A percentile compares a stretch with the other conserved stretches of the same genome.
These are phyloP conservation scores for Hypoxylon lienhwacheense DNA, from an alignment of 495 filamentous ascomycete species.

Conservation along the genomic window DNA sequence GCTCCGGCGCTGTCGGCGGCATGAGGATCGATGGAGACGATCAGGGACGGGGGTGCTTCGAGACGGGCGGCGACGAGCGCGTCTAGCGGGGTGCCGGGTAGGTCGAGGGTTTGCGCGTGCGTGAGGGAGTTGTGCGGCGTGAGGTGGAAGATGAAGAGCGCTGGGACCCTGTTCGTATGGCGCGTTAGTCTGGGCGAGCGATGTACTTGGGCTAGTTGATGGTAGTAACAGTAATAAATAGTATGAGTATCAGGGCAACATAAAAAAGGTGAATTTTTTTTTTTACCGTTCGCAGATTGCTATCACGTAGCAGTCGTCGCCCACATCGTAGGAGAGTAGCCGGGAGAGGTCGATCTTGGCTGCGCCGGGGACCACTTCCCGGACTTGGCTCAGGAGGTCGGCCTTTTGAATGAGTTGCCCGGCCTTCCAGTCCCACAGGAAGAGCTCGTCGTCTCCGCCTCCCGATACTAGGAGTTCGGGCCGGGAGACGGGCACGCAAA, in stretches of 20 bases:
- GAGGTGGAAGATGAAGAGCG: constrained; percentile 61
- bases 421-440: constrained; percentile 79
- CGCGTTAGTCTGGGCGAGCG: constrained; percentile 29
- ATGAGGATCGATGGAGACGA: constrained; percentile 60
- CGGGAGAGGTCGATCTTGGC: constrained; percentile 56
- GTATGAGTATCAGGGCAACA: too few species aligned
- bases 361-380: constrained; percentile 32
- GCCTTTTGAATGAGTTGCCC: constrained; percentile 57
- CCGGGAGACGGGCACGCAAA: constrained; percentile 63
- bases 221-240: background rate
- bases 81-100: constrained; percentile 66
- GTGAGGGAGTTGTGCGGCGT: constrained; percentile 46
- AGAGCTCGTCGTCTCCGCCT: constrained; percentile 76
- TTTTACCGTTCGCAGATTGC: constrained; percentile 72
- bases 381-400: constrained; percentile 50
- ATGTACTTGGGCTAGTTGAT: too few species aligned
- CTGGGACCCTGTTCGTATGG: constrained; percentile 54
- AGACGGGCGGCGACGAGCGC: constrained; percentile 40
- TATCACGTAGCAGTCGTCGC: constrained; percentile 47
- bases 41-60: constrained; percentile 37
- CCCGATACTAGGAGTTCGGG: constrained; percentile 74
- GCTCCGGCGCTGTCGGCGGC: background rate
- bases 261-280: constrained; percentile 26
- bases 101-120: constrained; percentile 48
- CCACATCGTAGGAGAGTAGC: constrained; percentile 42